Base-by-base conservation (phyloP, 2,329 filamentous ascomycete genomes). In the Ophiognomonia clavigignenti-juglandacearum region DNA sequence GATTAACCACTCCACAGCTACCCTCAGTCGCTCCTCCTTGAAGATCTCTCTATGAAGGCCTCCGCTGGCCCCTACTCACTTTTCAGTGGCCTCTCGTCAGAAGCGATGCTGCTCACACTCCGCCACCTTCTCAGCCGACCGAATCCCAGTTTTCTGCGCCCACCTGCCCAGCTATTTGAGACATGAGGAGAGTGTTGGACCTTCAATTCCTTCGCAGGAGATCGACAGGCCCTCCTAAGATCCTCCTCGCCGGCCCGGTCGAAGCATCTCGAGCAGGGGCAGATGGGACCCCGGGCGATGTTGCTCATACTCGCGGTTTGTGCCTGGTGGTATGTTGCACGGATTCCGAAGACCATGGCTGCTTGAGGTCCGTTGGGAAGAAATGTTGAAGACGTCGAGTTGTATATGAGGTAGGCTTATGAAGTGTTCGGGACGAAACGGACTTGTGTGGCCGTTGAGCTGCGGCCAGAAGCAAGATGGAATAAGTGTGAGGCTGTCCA, bases 291-390 rank as follows among this genome's bases (percentile, higher is more conserved):
- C 23, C 46, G 40, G 4, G 18, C 41, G 23, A 35, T 23, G 19
- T 42, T 44, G 27, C 31, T 26, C 10, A 43, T 13, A 19, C 23
- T 44, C 39, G 46, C 49, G 34, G 20, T 32, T 39, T 51, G 49
- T 26, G 41, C 23, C 16, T 38, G 31, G 34, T 48, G 46, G 42
- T 51, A 45, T 6, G 49, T 48, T 8, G 32, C 42, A 39, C 49
- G 49, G 32, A 51, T 8, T 8, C 45, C 49, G 42, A 51, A 35
- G 42, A 45, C 42, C 49, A 51, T 51, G 4, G 24, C n/a, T 47
- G 23, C 11, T 11, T 11, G 18, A 27, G 10, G 11, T 7, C n/a
- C 11, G 10, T 16, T 35, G 14, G n/a, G 32, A 35, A 19, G 5
- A n/a, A n/a, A n/a, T n/a, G n/a, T n/a, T n/a, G 10, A 26, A 38